Evolutionary conservation across 139 green algal genomes (phyloP).

Genomic region (Zygnema cylindricum): DNA sequence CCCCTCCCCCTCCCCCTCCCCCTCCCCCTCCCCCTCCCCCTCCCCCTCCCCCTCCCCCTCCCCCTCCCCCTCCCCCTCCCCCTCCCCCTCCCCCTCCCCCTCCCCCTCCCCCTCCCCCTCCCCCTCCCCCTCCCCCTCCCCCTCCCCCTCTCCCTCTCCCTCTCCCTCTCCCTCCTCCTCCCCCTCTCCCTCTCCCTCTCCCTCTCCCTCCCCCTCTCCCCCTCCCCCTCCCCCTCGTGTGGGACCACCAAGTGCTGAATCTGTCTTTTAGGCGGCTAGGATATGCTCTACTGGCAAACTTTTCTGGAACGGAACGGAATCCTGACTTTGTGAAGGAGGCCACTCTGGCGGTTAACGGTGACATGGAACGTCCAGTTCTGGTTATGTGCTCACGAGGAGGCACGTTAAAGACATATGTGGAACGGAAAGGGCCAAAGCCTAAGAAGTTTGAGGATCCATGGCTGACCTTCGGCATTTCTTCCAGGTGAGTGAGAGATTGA

Average conservation of each 20-base stretch:
- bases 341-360: slow-evolving; percentile 20
- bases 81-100: neutral
- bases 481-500: slow-evolving; percentile 19
- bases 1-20: no score
- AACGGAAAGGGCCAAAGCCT: slow-evolving; percentile 29
- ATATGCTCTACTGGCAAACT: slow-evolving; percentile 49
- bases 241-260: neutral
- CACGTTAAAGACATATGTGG: slow-evolving; percentile 53
- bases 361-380: slow-evolving; percentile 32
- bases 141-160: neutral
- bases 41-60: neutral
- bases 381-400: slow-evolving; percentile 46
- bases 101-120: neutral
- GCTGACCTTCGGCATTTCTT: slow-evolving; percentile 47
- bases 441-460: slow-evolving; percentile 54
- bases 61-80: neutral
- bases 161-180: neutral
- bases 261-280: slow-evolving; percentile 44
- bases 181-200: neutral
- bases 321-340: slow-evolving; percentile 46
- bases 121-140: neutral
- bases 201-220: neutral
- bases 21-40: no score
- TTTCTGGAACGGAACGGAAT: slow-evolving; percentile 52
- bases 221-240: neutral